Evolutionary conservation across 129 eudicot species (phyloP).

Genomic region (Silybum marianum): DNA sequence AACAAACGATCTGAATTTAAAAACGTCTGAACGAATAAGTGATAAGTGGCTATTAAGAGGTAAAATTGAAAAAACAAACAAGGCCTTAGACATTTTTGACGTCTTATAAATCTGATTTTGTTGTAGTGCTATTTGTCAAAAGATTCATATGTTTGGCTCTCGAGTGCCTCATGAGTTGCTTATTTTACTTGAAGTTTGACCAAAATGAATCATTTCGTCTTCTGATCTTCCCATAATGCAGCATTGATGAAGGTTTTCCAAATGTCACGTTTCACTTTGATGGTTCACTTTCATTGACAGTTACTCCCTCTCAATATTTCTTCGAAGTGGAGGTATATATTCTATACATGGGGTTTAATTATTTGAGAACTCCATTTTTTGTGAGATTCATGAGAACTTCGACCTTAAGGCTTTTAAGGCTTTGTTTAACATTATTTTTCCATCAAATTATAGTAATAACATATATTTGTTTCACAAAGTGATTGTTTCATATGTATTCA

Average conservation of each 20-base stretch:
- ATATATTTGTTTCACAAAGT: too few species aligned
- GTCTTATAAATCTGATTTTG: not conserved
- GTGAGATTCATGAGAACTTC: too few species aligned
- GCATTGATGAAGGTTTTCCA: constrained; percentile 88
- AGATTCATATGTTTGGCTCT: not conserved
- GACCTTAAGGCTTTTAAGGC: too few species aligned
- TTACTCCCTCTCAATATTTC: constrained; percentile 73
- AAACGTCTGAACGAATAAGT: too few species aligned
- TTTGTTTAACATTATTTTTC: too few species aligned
- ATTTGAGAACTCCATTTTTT: too few species aligned
- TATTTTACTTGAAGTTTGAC: not conserved
- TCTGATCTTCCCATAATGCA: constrained; percentile 39
- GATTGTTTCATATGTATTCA: too few species aligned
- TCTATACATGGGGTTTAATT: not conserved
- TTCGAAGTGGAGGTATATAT: constrained; percentile 53
- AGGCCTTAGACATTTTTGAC: not conserved
- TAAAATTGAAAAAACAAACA: too few species aligned
- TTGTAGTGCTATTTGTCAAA: not conserved
- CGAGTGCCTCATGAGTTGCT: not conserved
- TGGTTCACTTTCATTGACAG: constrained; percentile 53
- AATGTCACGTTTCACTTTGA: constrained; percentile 65
- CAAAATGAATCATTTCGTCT: not conserved
- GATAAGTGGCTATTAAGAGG: too few species aligned
- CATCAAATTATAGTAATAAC: too few species aligned
- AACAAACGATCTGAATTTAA: too few species aligned